Evolutionary conservation across 2,329 filamentous ascomycete species (phyloP).

Genomic region (Cordyceps fumosorosea): DNA sequence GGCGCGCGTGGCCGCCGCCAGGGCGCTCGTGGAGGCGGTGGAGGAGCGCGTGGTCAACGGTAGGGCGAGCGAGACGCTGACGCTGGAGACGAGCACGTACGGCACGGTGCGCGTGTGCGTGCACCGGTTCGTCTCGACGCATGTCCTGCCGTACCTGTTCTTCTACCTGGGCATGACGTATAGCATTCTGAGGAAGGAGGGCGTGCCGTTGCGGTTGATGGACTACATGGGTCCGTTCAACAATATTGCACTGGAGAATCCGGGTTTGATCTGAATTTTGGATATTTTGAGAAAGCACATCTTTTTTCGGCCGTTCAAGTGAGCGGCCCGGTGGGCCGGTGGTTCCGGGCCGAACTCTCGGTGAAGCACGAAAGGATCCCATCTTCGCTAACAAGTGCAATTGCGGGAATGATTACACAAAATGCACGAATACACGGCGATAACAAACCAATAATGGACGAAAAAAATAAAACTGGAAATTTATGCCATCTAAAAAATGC

Average conservation of each 20-base stretch:
- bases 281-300: too few species aligned
- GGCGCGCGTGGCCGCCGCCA: not conserved
- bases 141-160: conserved; percentile 5
- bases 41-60: not conserved
- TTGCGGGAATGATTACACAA: conserved; percentile 21
- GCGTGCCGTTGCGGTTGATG: not conserved
- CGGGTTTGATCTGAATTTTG: not conserved
- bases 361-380: conserved; percentile 16
- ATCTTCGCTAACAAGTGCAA: conserved; percentile 27
- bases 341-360: conserved; percentile 6
- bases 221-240: conserved; percentile 1
- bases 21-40: not conserved
- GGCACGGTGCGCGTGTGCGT: not conserved
- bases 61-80: conserved; percentile 3
- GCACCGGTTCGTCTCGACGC: conserved; percentile 2
- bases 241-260: not conserved
- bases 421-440: not conserved
- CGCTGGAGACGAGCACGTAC: not conserved
- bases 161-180: conserved; percentile 5
- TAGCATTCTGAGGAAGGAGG: conserved; percentile 1
- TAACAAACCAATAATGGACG: not conserved
- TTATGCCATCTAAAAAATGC: not conserved
- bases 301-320: too few species aligned
- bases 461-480: not conserved
- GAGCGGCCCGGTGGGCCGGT: too few species aligned